phyloP scores from a whole-genome alignment of 331 rosid genomes.

The Quercus lobata region DNA sequence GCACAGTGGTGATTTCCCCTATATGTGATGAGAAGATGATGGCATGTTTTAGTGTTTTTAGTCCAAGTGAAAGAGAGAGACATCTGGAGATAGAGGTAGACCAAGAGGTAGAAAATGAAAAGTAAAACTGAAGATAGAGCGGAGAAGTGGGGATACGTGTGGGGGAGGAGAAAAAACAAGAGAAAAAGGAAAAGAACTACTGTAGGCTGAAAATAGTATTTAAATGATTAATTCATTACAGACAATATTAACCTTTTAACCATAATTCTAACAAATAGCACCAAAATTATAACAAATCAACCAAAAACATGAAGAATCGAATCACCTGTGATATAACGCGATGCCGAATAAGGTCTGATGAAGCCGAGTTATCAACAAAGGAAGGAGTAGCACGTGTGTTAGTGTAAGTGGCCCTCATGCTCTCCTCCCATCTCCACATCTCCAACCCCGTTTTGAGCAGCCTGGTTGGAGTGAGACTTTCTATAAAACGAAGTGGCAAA shows the following conservation, averaged over 20 bases:
- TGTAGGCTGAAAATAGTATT: neutral
- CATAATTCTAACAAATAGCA: too few relatives aligned
- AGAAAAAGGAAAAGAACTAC: too few relatives aligned
- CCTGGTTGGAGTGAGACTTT: neutral
- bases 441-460: neutral
- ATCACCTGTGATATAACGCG: conserved; percentile 59
- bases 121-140: too few relatives aligned
- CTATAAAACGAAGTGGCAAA: conserved; percentile 28
- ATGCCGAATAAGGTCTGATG: conserved; percentile 43
- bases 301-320: neutral
- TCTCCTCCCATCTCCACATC: conserved; percentile 28
- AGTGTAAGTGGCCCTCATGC: conserved; percentile 30
- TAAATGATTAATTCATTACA: too few relatives aligned
- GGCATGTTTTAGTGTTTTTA: too few relatives aligned
- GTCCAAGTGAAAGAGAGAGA: conserved; percentile 10
- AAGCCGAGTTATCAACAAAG: neutral
- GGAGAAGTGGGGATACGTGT: too few relatives aligned
- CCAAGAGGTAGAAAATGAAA: too few relatives aligned
- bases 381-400: conserved; percentile 49
- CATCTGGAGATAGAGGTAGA: too few relatives aligned
- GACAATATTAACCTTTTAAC: too few relatives aligned
- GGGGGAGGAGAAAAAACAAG: too few relatives aligned
- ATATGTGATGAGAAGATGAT: too few relatives aligned
- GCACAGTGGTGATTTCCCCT: too few relatives aligned
- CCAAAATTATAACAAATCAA: neutral